Conservation (phyloP, 371 early-diverging fungal species). For the Mortierella polycephala region DNA sequence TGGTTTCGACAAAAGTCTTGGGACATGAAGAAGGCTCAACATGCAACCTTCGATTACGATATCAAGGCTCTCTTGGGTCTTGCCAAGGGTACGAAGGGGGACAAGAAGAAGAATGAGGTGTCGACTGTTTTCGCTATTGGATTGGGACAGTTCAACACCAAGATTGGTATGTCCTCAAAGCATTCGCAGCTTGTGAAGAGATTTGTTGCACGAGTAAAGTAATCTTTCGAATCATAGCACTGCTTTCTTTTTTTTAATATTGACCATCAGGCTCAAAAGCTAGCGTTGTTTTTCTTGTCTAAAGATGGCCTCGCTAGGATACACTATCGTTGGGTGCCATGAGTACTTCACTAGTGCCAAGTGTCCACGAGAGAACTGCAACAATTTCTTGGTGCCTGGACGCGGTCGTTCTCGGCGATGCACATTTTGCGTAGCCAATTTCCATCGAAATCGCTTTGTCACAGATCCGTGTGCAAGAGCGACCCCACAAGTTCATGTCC, state of each 20-base stretch:
- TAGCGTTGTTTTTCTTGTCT: background rate
- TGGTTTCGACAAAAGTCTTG: slow-evolving; percentile 2
- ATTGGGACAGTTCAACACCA: background rate
- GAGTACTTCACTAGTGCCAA: slow-evolving; percentile 12
- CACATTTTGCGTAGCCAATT: too few species aligned
- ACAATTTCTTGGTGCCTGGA: slow-evolving; percentile 5
- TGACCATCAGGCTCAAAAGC: too few species aligned
- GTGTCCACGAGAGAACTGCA: slow-evolving; percentile 5
- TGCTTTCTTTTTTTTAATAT: background rate
- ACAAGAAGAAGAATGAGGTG: background rate
- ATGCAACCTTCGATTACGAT: background rate
- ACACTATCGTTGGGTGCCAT: slow-evolving; percentile 1
- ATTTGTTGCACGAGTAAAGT: background rate
- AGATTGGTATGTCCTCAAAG: background rate
- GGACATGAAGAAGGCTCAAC: slow-evolving; percentile 4
- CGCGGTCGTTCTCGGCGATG: too few species aligned
- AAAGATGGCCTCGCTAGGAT: background rate
- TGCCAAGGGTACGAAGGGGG: background rate
- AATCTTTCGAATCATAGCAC: too few species aligned
- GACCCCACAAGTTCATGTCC: too few species aligned
- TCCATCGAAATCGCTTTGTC: too few species aligned
- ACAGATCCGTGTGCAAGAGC: too few species aligned
- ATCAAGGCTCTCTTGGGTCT: background rate
- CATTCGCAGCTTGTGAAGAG: background rate
- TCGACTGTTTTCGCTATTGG: background rate